Percentiles rank a stretch among this genome's conserved stretches.
Evolutionary conservation across 495 filamentous ascomycete species (phyloP).

Genomic region (Annulohypoxylon moriforme): DNA sequence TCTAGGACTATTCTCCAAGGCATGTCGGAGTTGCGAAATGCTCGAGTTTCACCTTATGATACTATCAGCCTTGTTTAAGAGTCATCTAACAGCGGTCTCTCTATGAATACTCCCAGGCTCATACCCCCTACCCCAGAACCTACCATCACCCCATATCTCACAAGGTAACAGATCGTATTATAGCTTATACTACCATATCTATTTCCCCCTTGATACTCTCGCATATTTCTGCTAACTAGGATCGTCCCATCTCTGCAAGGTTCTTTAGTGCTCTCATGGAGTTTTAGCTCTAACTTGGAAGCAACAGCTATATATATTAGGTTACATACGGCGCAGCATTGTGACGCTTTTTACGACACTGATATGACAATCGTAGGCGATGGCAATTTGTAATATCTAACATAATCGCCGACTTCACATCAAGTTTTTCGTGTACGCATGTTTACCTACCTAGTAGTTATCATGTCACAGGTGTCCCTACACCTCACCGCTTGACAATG

Average conservation of each 20-base stretch:
- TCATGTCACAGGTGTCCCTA: neutral
- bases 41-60: neutral
- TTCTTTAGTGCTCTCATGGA: neutral
- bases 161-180: neutral
- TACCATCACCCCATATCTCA: neutral
- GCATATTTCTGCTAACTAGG: neutral
- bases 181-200: neutral
- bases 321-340: constrained; percentile 27
- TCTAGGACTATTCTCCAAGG: neutral
- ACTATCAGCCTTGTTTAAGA: neutral
- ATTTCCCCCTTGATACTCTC: neutral
- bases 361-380: neutral
- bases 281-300: neutral
- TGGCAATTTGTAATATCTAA: neutral
- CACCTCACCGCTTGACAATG: neutral
- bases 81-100: neutral
- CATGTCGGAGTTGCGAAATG: neutral
- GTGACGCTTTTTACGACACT: neutral
- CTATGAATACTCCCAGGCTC: neutral
- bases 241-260: neutral
- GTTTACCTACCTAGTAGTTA: neutral
- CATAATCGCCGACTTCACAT: neutral
- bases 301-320: neutral
- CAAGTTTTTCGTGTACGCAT: neutral
- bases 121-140: neutral